Base-by-base conservation (phyloP, 1,284 basidiomycete genomes). In the Rugosomyces carneus region DNA sequence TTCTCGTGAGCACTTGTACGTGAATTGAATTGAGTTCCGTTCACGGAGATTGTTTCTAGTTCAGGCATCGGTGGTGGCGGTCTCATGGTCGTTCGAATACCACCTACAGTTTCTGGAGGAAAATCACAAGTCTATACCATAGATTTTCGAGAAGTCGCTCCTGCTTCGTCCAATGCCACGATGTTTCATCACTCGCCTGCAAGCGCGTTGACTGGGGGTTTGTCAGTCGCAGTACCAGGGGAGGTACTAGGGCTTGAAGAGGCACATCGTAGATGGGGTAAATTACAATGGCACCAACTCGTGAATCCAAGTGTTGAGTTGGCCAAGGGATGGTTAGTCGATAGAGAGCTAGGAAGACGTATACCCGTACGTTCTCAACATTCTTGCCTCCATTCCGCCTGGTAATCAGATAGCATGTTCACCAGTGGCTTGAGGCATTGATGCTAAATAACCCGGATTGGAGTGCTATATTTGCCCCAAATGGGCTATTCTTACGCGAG, bases 41-140 rank as follows among this genome's bases (percentile, higher is more conserved):
- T 13, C 13, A 29, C 27, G 3, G 23, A 48, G 31, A 15, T 21
- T 47, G 9, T 36, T 10, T 37, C 29, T 16, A 89, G 87, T 4
- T 84, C 86, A 11, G 86, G 92, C 1, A 88, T 96, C 40, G 92
- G 91, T 16, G 93, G 93, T 1, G 93, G 92, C 21, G 93, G 93
- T 0, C 93, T 94, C 61, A 91, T 95, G 83, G 83, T 85, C 24
- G 75, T 97, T 36, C 83, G 91, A 16, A 70, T 93, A 6, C 89
- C 93, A 5, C 73, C 78, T 5, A 53, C 60, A 3, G 57, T 60
- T 31, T 53, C 67, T 0, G 68, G 68, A 34, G 63, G 58, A 1
- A 56, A 64, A 20, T 84, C 83, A 21, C 70, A 81, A 52, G 83
- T 86, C 39, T 86, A 75, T 62, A 81, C 81, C 2, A 76, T 97